A percentile compares a stretch with the other conserved stretches of the same genome.
phyloP scores from a whole-genome alignment of 768 basidiomycete species.

The Termitomyces sp. region DNA sequence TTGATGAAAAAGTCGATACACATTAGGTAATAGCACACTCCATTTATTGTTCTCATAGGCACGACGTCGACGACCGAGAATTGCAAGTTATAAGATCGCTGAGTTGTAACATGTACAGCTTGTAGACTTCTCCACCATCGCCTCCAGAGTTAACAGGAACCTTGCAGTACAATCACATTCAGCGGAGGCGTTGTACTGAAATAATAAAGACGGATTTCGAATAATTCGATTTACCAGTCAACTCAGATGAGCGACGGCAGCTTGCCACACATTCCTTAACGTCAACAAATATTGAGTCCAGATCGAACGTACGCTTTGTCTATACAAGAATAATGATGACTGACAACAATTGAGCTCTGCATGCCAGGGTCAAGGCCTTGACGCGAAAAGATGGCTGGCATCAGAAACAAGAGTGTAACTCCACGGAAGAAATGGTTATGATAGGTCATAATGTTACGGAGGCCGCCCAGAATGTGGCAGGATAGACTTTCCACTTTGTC shows the following conservation, averaged over 20 bases:
- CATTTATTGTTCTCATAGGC: background rate
- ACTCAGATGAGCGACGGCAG: background rate
- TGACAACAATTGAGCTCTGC: background rate
- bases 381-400: background rate
- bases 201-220: background rate
- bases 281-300: background rate
- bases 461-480: background rate
- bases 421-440: background rate
- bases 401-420: background rate
- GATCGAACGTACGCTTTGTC: background rate
- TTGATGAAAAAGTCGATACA: slow-evolving; percentile 6
- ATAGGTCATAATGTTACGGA: background rate
- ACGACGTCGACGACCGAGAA: too few species aligned
- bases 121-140: too few species aligned
- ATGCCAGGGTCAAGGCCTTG: background rate
- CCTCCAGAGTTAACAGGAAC: too few species aligned
- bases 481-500: background rate
- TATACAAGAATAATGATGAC: background rate
- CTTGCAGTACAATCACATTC: too few species aligned
- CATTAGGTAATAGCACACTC: background rate
- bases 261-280: background rate
- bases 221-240: background rate
- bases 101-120: too few species aligned
- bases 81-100: too few species aligned
- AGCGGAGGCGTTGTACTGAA: too few species aligned